These are phyloP conservation scores for Ganoderma resinaceum DNA, from an alignment of 1,284 basidiomycete species.

Conservation along the genomic window DNA sequence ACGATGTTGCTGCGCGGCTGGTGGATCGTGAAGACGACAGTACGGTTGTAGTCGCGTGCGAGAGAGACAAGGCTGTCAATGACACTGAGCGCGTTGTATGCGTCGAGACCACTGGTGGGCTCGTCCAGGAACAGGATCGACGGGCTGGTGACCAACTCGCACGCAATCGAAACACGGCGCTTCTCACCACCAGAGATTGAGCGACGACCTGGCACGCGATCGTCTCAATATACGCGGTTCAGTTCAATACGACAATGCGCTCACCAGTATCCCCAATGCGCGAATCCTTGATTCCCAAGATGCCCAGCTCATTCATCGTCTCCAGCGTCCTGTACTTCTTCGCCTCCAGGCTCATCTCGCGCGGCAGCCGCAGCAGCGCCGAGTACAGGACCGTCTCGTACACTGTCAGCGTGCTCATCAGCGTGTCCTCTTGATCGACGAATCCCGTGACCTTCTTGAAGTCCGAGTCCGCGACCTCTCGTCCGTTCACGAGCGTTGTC, in stretches of 20 bases:
- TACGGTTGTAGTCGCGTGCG: conserved; percentile 91
- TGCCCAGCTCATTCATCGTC: conserved; percentile 96
- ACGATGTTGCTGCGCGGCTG: conserved; percentile 99
- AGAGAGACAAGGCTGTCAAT: conserved; percentile 88
- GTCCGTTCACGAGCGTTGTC: conserved; percentile 86
- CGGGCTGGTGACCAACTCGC: conserved; percentile 95
- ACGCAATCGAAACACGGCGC: conserved; percentile 95
- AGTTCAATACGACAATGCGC: conserved; percentile 27
- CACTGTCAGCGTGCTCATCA: conserved; percentile 96
- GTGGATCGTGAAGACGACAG: conserved; percentile 97
- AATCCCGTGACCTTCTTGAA: conserved; percentile 92
- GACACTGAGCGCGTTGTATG: conserved; percentile 96
- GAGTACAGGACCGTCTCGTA: conserved; percentile 98
- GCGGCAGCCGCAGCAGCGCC: conserved; percentile 86
- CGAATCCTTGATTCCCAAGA: conserved; percentile 89
- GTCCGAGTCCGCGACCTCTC: conserved; percentile 74
- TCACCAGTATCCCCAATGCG: conserved; percentile 87
- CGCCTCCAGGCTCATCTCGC: conserved; percentile 94
- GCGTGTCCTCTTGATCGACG: conserved; percentile 97
- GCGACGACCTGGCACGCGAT: conserved; percentile 59
- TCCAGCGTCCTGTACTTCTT: conserved; percentile 95
- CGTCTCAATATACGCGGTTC: background rate
- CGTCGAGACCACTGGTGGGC: conserved; percentile 93
- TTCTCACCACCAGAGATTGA: conserved; percentile 98
- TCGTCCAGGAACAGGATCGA: conserved; percentile 97